Conservation (phyloP, 2,329 filamentous ascomycete species). For the Fusarium redolens region DNA sequence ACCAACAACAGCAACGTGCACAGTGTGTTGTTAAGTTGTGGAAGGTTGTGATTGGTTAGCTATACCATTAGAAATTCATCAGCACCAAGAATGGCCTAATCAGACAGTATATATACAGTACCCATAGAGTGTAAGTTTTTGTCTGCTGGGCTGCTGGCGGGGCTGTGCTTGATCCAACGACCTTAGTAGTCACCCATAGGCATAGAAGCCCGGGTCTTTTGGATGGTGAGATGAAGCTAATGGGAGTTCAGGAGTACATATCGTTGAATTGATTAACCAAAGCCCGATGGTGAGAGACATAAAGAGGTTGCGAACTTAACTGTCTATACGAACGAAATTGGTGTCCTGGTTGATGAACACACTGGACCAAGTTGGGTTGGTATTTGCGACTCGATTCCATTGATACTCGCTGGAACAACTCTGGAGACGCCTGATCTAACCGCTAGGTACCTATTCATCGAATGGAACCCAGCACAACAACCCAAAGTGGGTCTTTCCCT, state of each 20-base stretch:
- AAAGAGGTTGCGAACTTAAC: too few relatives aligned
- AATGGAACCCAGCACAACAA: conserved; percentile 1
- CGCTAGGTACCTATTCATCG: not conserved
- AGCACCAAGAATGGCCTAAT: not conserved
- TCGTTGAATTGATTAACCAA: not conserved
- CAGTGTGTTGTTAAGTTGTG: conserved; percentile 9
- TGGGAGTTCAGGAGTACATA: not conserved
- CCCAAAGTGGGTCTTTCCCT: conserved; percentile 25
- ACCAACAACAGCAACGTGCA: conserved; percentile 3
- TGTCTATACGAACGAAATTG: not conserved
- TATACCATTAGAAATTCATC: not conserved
- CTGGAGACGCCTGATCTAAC: conserved; percentile 23
- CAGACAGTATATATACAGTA: conserved; percentile 26
- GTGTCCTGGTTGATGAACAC: not conserved
- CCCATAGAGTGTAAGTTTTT: not conserved
- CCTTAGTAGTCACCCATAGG: not conserved
- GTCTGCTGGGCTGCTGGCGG: conserved; percentile 6
- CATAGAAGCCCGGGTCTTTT: not conserved
- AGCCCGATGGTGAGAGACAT: not conserved
- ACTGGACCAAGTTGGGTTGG: not conserved
- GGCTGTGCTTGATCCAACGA: conserved; percentile 22
- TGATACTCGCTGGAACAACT: conserved; percentile 7
- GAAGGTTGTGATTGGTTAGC: conserved; percentile 15
- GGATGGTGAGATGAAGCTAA: conserved; percentile 8
- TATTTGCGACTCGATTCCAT: not conserved